These are phyloP conservation scores for Gleditsia sinensis DNA, from an alignment of 306 rosid genomes.

Conservation along the genomic window DNA sequence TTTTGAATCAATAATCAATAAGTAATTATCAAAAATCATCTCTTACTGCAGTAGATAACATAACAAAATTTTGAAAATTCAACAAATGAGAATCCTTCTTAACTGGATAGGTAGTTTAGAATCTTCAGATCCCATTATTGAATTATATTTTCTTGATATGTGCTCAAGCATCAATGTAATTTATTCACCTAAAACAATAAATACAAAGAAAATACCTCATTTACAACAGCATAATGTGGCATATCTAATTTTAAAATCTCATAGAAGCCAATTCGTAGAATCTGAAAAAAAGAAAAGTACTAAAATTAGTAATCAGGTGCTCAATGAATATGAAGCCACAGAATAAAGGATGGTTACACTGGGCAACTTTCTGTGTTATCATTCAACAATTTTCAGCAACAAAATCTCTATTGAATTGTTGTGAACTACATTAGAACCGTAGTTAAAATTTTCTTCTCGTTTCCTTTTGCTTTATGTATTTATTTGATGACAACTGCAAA, in stretches of 20 bases:
- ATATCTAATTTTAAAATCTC: conserved; percentile 83
- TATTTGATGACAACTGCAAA: background rate
- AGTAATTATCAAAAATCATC: background rate
- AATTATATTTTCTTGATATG: background rate
- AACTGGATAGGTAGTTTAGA: background rate
- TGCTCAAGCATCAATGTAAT: background rate
- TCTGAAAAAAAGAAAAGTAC: conserved; percentile 47
- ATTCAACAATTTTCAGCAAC: conserved; percentile 10
- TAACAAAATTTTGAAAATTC: background rate
- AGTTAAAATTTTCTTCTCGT: background rate
- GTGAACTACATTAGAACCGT: background rate
- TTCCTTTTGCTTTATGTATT: background rate
- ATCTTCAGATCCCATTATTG: background rate
- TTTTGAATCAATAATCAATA: conserved; percentile 18
- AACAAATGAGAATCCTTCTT: conserved; percentile 1
- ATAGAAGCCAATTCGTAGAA: conserved; percentile 77
- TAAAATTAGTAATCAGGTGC: conserved; percentile 21
- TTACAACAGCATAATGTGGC: conserved; percentile 89
- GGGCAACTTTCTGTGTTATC: background rate
- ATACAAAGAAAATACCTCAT: conserved; percentile 63
- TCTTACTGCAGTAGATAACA: conserved; percentile 6
- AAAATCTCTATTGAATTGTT: conserved; percentile 3
- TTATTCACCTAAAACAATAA: conserved; percentile 17
- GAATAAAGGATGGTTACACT: background rate
- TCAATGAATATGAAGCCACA: conserved; percentile 5